Conservation (phyloP, 345 rosid genomes). For the Bretschneidera sinensis region DNA sequence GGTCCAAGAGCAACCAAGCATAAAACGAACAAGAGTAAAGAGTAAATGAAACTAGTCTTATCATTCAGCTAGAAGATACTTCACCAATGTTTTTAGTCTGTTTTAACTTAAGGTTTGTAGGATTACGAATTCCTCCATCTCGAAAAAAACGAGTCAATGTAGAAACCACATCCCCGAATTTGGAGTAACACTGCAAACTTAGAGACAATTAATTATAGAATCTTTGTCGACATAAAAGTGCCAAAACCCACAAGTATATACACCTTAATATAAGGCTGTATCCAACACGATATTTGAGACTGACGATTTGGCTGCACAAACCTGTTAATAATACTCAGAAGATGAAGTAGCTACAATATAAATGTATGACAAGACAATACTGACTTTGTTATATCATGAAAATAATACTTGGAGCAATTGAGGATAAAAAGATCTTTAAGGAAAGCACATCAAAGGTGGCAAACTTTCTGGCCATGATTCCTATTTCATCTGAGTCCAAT, state of each 20-base stretch:
- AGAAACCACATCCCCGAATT: conserved; percentile 80
- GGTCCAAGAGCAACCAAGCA: no score
- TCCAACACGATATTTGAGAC: conserved; percentile 87
- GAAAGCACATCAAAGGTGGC: background rate
- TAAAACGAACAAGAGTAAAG: background rate
- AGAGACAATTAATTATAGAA: conserved; percentile 19
- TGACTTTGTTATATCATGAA: background rate
- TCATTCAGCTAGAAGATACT: conserved; percentile 21
- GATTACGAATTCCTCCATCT: conserved; percentile 35
- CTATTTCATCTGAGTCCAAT: background rate
- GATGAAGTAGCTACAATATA: background rate
- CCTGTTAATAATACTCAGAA: conserved; percentile 34
- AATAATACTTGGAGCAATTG: background rate
- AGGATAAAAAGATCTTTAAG: background rate
- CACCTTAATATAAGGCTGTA: conserved; percentile 88
- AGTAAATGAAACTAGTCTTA: background rate
- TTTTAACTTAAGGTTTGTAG: conserved; percentile 30
- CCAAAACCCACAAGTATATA: conserved; percentile 16
- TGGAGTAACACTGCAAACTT: conserved; percentile 64
- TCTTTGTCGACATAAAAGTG: conserved; percentile 14
- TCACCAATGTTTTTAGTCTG: conserved; percentile 44
- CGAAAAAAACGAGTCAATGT: conserved; percentile 84
- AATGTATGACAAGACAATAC: background rate
- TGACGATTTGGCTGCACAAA: conserved; percentile 64
- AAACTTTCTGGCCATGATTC: background rate